phyloP scores from a whole-genome alignment of 2,329 filamentous ascomycete genomes.

The Colletotrichum falcatum region DNA sequence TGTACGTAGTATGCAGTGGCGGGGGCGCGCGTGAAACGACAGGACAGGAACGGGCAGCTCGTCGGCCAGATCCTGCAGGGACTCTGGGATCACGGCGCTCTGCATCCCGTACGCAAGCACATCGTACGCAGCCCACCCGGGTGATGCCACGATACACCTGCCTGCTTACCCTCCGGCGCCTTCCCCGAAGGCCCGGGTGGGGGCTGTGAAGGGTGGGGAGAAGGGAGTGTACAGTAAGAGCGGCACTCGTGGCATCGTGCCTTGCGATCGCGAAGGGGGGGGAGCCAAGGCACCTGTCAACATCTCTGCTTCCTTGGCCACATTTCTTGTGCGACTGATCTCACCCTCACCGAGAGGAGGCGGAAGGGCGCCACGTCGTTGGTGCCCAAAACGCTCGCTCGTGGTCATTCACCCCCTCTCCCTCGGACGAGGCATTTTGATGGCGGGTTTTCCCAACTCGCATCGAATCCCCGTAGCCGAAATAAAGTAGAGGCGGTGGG shows the following conservation, averaged over 20 bases:
- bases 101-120: too few relatives aligned
- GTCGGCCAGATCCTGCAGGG: slow-evolving; percentile 13
- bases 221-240: too few relatives aligned
- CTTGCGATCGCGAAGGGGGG: background rate
- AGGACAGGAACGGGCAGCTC: background rate
- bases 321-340: slow-evolving; percentile 9
- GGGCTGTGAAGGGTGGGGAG: too few relatives aligned
- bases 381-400: slow-evolving; percentile 28
- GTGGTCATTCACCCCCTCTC: background rate
- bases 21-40: background rate
- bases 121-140: too few relatives aligned
- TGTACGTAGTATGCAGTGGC: too few relatives aligned
- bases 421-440: slow-evolving; percentile 22
- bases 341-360: background rate
- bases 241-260: too few relatives aligned
- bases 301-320: background rate
- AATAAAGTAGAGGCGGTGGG: background rate
- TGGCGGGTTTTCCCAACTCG: background rate
- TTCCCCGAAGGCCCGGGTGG: slow-evolving; percentile 1
- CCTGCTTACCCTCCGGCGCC: background rate
- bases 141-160: background rate
- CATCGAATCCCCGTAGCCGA: too few relatives aligned
- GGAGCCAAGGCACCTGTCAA: background rate
- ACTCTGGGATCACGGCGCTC: background rate
- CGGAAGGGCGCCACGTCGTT: background rate